These are phyloP conservation scores for Periconia sp. DNA, from an alignment of 2,329 filamentous ascomycete species.

Conservation along the genomic window DNA sequence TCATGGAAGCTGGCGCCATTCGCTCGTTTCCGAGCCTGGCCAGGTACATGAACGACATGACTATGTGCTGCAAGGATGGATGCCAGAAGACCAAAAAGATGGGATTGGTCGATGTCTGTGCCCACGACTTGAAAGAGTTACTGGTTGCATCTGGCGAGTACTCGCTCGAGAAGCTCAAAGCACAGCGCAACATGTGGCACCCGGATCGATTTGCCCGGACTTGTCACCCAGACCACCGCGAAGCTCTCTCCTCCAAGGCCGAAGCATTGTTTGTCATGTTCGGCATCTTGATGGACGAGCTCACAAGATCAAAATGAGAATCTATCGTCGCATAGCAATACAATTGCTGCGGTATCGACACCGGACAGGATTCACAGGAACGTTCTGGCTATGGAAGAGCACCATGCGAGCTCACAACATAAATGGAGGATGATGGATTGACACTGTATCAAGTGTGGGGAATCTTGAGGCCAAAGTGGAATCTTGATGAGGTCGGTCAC, in stretches of 20 bases:
- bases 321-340: no score
- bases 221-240: slow-evolving; percentile 22
- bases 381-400: no score
- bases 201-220: slow-evolving; percentile 35
- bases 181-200: slow-evolving; percentile 33
- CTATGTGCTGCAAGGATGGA: slow-evolving; percentile 14
- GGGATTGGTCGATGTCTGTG: slow-evolving; percentile 20
- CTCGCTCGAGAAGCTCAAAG: slow-evolving; percentile 27
- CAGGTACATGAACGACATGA: slow-evolving; percentile 16
- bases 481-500: not conserved
- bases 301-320: no score
- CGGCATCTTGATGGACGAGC: slow-evolving; percentile 26
- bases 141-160: slow-evolving; percentile 28
- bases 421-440: not conserved
- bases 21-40: slow-evolving; percentile 21
- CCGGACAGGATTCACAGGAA: no score
- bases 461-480: not conserved
- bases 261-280: slow-evolving; percentile 34
- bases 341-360: no score
- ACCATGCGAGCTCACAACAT: no score
- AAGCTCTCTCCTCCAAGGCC: slow-evolving; percentile 24
- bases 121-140: slow-evolving; percentile 29
- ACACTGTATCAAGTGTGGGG: not conserved
- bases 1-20: slow-evolving; percentile 19
- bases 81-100: slow-evolving; percentile 24